Conservation (phyloP, 2,329 filamentous ascomycete species). For the Nannizziopsis barbatae region DNA sequence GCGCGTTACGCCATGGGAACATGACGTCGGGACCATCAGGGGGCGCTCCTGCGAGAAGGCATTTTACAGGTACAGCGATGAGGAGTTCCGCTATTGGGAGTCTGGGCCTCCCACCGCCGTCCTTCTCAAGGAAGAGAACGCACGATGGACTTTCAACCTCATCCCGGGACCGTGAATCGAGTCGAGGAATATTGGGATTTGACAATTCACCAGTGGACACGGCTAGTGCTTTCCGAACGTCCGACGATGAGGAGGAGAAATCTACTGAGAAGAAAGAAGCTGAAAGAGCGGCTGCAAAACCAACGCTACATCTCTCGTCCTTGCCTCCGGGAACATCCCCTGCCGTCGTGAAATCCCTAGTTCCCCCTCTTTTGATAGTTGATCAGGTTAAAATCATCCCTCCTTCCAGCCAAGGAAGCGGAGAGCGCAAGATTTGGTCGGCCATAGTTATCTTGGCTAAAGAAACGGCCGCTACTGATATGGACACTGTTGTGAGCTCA, state of each 20-base stretch:
- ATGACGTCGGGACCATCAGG: slow-evolving; percentile 24
- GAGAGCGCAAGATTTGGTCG: slow-evolving; percentile 58
- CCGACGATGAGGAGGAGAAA: slow-evolving; percentile 36
- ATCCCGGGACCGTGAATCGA: slow-evolving; percentile 29
- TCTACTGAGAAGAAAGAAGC: slow-evolving; percentile 31
- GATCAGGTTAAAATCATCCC: slow-evolving; percentile 64
- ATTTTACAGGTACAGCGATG: slow-evolving; percentile 44
- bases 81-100: slow-evolving; percentile 41
- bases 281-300: slow-evolving; percentile 42
- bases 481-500: slow-evolving; percentile 65
- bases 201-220: slow-evolving; percentile 29
- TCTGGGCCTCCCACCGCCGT: slow-evolving; percentile 35
- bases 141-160: slow-evolving; percentile 31
- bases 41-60: slow-evolving; percentile 45
- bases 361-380: slow-evolving; percentile 48
- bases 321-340: slow-evolving; percentile 44
- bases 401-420: slow-evolving; percentile 33
- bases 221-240: slow-evolving; percentile 32
- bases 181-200: slow-evolving; percentile 34
- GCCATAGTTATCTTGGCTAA: slow-evolving; percentile 72
- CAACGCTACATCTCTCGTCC: slow-evolving; percentile 44
- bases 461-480: slow-evolving; percentile 70
- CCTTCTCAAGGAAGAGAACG: slow-evolving; percentile 35
- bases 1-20: slow-evolving; percentile 25
- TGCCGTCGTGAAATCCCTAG: slow-evolving; percentile 39